Conservation (phyloP, 1,139 yeast species). For the Suhomyces ambrosiae region DNA sequence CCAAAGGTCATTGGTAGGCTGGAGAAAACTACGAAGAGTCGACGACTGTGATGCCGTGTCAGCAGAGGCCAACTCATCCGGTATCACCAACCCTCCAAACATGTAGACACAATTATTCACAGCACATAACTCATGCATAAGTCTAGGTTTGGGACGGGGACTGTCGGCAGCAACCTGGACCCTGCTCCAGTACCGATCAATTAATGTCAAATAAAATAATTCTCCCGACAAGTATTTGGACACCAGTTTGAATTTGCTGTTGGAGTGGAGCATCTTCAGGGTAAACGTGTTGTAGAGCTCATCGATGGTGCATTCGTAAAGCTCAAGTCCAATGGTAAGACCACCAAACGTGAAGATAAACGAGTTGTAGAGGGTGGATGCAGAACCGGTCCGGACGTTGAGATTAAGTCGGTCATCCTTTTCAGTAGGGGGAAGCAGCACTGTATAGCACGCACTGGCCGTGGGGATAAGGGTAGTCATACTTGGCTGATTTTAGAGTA, state of each 20-base stretch:
- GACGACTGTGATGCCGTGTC: neutral
- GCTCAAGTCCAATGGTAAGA: conserved; percentile 56
- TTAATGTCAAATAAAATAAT: conserved; percentile 56
- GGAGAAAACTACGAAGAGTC: conserved; percentile 25
- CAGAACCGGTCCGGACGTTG: conserved; percentile 68
- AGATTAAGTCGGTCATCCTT: conserved; percentile 51
- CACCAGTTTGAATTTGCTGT: conserved; percentile 32
- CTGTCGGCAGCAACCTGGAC: conserved; percentile 23
- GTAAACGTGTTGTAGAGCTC: conserved; percentile 31
- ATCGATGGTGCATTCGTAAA: conserved; percentile 38
- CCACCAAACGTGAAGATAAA: conserved; percentile 70
- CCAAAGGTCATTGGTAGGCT: conserved; percentile 68
- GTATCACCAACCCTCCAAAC: conserved; percentile 60
- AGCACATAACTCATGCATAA: conserved; percentile 60
- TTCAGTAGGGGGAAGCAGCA: conserved; percentile 50
- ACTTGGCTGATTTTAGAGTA: too few relatives aligned
- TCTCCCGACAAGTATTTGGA: conserved; percentile 57
- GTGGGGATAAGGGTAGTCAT: conserved; percentile 53
- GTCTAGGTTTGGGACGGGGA: conserved; percentile 52
- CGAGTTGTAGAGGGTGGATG: conserved; percentile 58
- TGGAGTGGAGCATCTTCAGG: conserved; percentile 28
- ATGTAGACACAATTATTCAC: conserved; percentile 53
- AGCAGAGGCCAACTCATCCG: conserved; percentile 14
- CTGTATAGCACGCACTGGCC: conserved; percentile 50
- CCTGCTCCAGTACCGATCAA: conserved; percentile 58